phyloP scores from a whole-genome alignment of 225 moss, liverwort and hornwort species.

The Neckera pumila region DNA sequence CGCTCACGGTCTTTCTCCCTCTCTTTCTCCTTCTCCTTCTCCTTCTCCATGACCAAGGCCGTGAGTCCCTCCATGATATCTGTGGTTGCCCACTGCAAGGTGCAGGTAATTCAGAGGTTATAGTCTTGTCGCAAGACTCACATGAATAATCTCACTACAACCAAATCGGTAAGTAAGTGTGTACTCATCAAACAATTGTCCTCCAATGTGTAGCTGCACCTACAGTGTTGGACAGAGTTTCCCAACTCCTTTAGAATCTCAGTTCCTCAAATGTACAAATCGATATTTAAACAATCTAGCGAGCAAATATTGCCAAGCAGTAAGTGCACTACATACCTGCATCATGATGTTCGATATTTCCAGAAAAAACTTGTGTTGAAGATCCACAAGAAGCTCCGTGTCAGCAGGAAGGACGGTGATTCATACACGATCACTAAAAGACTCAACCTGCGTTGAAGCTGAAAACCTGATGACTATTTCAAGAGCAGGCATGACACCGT shows the following conservation, averaged over 20 bases:
- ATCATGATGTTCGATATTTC: slow-evolving; percentile 16
- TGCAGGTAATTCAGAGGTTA: background rate
- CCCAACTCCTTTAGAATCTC: background rate
- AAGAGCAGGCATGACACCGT: background rate
- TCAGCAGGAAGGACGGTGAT: background rate
- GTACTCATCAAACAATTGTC: background rate
- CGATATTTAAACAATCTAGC: background rate
- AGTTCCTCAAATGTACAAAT: background rate
- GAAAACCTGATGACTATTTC: background rate
- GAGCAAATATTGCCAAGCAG: background rate
- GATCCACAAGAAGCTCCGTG: background rate
- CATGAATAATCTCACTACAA: background rate
- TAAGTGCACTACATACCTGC: slow-evolving; percentile 16
- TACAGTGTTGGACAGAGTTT: background rate
- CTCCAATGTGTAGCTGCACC: background rate
- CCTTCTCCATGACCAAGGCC: slow-evolving; percentile 52
- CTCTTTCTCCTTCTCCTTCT: slow-evolving; percentile 82
- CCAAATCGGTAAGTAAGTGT: background rate
- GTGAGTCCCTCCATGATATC: slow-evolving; percentile 65
- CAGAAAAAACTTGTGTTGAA: background rate
- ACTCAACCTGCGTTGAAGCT: background rate
- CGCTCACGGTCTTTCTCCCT: slow-evolving; percentile 72
- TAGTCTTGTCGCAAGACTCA: background rate
- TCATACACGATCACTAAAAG: background rate
- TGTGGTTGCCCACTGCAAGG: slow-evolving; percentile 40